Evolutionary conservation across 768 basidiomycete genomes (phyloP).

Genomic region (Phlegmacium glaucopus): DNA sequence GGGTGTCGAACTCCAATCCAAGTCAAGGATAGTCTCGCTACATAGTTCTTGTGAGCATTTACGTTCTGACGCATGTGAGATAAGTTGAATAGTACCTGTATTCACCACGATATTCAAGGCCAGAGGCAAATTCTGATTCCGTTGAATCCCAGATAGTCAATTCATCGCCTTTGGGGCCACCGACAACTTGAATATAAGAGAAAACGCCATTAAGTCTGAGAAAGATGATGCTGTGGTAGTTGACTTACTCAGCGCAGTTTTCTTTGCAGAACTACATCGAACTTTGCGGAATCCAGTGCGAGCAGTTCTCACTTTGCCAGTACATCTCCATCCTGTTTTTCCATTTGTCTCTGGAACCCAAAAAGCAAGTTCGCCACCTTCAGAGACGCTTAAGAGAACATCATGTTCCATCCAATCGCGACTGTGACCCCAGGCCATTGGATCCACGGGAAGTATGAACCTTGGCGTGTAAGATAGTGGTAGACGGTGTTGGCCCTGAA

Average conservation of each 20-base stretch:
- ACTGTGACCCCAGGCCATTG: slow-evolving; percentile 75
- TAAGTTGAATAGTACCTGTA: slow-evolving; percentile 42
- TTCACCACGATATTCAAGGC: slow-evolving; percentile 69
- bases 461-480: slow-evolving; percentile 47
- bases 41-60: neutral
- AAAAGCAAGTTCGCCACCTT: slow-evolving; percentile 78
- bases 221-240: slow-evolving; percentile 1
- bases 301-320: slow-evolving; percentile 73
- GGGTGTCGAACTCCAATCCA: slow-evolving; percentile 93
- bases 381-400: slow-evolving; percentile 74
- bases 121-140: slow-evolving; percentile 89
- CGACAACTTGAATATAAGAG: slow-evolving; percentile 47
- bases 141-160: slow-evolving; percentile 96
- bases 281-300: slow-evolving; percentile 64
- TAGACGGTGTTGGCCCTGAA: slow-evolving; percentile 49
- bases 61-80: too few species aligned
- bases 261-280: slow-evolving; percentile 87
- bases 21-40: slow-evolving; percentile 68
- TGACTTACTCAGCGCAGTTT: slow-evolving; percentile 78
- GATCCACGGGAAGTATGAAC: slow-evolving; percentile 77
- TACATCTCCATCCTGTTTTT: slow-evolving; percentile 55
- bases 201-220: slow-evolving; percentile 6
- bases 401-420: slow-evolving; percentile 55
- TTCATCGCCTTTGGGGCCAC: slow-evolving; percentile 60
- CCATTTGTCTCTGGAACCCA: slow-evolving; percentile 60